Conservation (phyloP, 768 basidiomycete species). For the Lepiota venenata region DNA sequence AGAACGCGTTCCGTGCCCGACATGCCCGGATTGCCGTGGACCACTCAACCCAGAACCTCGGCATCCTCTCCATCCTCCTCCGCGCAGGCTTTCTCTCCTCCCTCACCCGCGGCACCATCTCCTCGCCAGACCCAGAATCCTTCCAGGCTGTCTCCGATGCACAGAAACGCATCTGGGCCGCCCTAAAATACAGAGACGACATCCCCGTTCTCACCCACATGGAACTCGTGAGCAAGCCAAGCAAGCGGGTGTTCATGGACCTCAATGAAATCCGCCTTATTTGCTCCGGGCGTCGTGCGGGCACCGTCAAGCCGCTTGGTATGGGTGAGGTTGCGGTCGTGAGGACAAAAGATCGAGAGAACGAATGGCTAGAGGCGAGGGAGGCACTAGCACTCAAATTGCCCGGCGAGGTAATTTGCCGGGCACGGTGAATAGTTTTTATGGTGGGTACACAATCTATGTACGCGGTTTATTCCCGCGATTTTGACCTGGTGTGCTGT, state of each 20-base stretch:
- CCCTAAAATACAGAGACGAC: conserved; percentile 89
- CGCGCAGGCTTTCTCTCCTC: conserved; percentile 37
- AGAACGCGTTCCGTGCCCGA: conserved; percentile 90
- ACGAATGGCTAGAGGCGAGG: conserved; percentile 89
- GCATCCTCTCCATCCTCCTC: conserved; percentile 49
- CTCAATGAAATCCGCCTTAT: conserved; percentile 69
- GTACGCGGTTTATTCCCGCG: no score
- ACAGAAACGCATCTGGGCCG: conserved; percentile 86
- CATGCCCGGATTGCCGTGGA: conserved; percentile 73
- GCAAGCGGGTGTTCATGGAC: conserved; percentile 75
- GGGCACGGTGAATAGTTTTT: conserved; percentile 45
- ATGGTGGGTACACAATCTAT: no score
- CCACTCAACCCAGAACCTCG: conserved; percentile 87
- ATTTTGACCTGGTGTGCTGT: neutral
- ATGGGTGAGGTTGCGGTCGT: conserved; percentile 94
- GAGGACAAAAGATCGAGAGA: conserved; percentile 61
- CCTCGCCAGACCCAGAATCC: conserved; percentile 44
- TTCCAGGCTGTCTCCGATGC: conserved; percentile 76
- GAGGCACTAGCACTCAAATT: conserved; percentile 81
- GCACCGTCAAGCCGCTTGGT: conserved; percentile 77
- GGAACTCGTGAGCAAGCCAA: conserved; percentile 82
- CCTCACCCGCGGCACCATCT: conserved; percentile 39
- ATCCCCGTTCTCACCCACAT: conserved; percentile 82
- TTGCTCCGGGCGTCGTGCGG: conserved; percentile 78
- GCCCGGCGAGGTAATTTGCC: conserved; percentile 84